Evolutionary conservation across 805 yeast species (phyloP).

Genomic region (Saccharomycopsis lassenensis): DNA sequence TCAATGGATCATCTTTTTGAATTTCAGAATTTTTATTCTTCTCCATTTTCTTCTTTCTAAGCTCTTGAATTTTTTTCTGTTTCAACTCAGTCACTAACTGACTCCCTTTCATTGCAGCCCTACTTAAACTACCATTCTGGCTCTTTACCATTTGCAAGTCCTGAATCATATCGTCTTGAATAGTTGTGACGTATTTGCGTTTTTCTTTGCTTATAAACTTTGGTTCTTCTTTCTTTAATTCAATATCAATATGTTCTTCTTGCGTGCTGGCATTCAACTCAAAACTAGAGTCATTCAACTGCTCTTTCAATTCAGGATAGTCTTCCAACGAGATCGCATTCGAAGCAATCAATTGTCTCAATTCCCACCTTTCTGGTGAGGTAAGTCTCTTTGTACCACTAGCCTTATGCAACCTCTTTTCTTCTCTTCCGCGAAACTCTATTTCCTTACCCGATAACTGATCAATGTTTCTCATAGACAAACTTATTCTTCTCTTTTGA

Average conservation of each 20-base stretch:
- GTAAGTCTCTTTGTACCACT: slow-evolving; percentile 34
- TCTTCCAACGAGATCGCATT: slow-evolving; percentile 62
- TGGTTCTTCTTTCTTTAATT: slow-evolving; percentile 60
- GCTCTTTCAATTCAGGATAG: slow-evolving; percentile 50
- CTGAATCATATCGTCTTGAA: slow-evolving; percentile 25
- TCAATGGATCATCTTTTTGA: too few relatives aligned
- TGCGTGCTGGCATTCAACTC: slow-evolving; percentile 26
- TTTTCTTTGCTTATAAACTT: slow-evolving; percentile 36
- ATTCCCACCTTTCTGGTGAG: slow-evolving; percentile 88
- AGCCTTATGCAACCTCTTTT: slow-evolving; percentile 16
- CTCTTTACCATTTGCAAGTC: slow-evolving; percentile 53
- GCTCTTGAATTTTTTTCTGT: slow-evolving; percentile 43
- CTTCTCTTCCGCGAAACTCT: slow-evolving; percentile 14
- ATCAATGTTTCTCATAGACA: slow-evolving; percentile 63
- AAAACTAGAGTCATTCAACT: slow-evolving; percentile 19
- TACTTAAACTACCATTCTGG: slow-evolving; percentile 68
- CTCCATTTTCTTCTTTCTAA: slow-evolving; percentile 26
- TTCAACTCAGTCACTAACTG: slow-evolving; percentile 51
- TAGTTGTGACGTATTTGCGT: slow-evolving; percentile 23
- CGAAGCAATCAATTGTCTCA: slow-evolving; percentile 68
- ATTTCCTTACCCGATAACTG: slow-evolving; percentile 49
- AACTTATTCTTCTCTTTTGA: slow-evolving; percentile 33
- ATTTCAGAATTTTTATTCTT: slow-evolving; percentile 32
- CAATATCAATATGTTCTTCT: slow-evolving; percentile 56
- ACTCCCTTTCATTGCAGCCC: slow-evolving; percentile 73